Evolutionary conservation across 768 basidiomycete species (phyloP).

Genomic region (Boletus fagicola): DNA sequence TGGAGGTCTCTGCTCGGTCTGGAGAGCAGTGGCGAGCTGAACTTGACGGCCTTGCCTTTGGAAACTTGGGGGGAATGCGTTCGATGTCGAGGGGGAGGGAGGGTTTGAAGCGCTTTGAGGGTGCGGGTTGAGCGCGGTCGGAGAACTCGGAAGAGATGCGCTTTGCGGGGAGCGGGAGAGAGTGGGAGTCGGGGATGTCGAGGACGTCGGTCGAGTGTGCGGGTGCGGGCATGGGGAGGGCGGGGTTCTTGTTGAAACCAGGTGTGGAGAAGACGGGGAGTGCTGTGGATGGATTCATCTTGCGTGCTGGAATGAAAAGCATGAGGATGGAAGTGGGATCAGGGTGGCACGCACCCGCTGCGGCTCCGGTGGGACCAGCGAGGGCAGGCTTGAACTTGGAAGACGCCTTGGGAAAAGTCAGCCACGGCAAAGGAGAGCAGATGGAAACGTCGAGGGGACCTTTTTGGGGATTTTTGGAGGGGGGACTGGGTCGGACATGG

Average conservation of each 20-base stretch:
- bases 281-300: constrained; percentile 1
- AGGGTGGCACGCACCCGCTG: constrained; percentile 9
- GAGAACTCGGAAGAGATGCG: constrained; percentile 29
- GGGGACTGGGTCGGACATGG: constrained; percentile 4
- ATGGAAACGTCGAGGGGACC: constrained; percentile 1
- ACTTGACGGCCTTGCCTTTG: constrained; percentile 3
- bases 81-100: constrained; percentile 25
- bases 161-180: constrained; percentile 25
- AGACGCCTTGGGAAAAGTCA: constrained; percentile 3
- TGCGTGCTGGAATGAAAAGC: constrained; percentile 22
- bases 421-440: not conserved
- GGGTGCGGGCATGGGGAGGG: constrained; percentile 11
- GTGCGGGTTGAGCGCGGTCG: constrained; percentile 3
- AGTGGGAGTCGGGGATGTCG: constrained; percentile 17
- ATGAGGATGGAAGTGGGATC: constrained; percentile 7
- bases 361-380: not conserved
- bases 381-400: constrained; percentile 50
- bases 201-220: constrained; percentile 7
- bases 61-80: constrained; percentile 12
- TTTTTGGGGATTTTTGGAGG: constrained; percentile 2
- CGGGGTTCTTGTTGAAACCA: constrained; percentile 35
- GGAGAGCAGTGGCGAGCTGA: constrained; percentile 16
- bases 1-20: constrained; percentile 14
- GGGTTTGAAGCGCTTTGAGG: constrained; percentile 35
- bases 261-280: constrained; percentile 48